A percentile compares a stretch with the other conserved stretches of the same genome.
These are phyloP conservation scores for Fusarium ramigenum DNA, from an alignment of 2,329 filamentous ascomycete species.

Conservation along the genomic window DNA sequence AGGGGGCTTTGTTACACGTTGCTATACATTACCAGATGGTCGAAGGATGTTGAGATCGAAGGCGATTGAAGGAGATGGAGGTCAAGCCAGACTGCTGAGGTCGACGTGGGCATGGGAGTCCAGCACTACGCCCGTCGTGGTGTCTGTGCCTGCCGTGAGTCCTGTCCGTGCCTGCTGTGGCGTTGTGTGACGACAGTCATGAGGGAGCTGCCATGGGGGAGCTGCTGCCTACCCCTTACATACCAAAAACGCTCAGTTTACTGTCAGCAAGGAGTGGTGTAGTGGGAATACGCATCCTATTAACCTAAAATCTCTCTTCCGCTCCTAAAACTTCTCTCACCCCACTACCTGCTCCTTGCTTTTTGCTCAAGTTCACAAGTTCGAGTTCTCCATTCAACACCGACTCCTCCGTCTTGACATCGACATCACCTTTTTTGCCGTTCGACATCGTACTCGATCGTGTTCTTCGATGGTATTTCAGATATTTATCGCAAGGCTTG, in stretches of 20 bases:
- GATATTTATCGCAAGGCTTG: too few relatives aligned
- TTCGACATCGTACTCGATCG: too few relatives aligned
- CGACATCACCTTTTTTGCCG: too few relatives aligned
- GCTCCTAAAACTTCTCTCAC: conserved; percentile 2
- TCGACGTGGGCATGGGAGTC: background rate
- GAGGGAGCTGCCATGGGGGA: too few relatives aligned
- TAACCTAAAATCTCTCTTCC: background rate
- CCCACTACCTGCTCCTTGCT: background rate
- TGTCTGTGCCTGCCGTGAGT: background rate
- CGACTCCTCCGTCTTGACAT: too few relatives aligned
- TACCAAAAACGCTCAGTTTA: background rate
- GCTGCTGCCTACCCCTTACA: background rate
- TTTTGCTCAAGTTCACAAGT: too few relatives aligned
- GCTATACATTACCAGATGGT: too few relatives aligned
- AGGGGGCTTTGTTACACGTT: accelerated
- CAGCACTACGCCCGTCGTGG: too few relatives aligned
- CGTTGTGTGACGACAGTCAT: background rate
- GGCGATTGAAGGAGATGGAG: background rate
- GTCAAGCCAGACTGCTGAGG: background rate
- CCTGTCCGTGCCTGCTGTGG: background rate
- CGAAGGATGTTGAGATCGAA: background rate
- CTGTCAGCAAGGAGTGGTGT: background rate
- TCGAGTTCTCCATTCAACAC: too few relatives aligned
- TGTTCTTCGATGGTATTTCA: too few relatives aligned
- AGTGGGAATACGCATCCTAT: background rate